Evolutionary conservation across 202 grass and related monocot genomes (phyloP).

Genomic region (Zoysia matrella): DNA sequence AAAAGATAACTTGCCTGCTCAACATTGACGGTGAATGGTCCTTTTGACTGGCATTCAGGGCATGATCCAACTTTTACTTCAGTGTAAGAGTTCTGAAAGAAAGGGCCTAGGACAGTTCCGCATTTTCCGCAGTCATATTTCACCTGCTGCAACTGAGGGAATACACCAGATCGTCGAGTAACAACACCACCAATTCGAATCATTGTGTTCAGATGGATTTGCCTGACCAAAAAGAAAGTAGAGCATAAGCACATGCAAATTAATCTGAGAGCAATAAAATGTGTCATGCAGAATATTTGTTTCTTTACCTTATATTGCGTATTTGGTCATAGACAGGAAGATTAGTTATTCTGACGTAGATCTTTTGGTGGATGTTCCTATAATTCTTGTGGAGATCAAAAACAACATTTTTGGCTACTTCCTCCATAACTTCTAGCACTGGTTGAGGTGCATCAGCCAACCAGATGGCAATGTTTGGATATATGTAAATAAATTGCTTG

Average conservation of each 20-base stretch:
- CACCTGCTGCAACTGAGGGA: conserved; percentile 94
- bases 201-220: conserved; percentile 99
- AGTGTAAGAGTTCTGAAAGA: conserved; percentile 97
- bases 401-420: conserved; percentile 90
- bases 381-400: conserved; percentile 97
- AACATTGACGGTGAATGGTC: conserved; percentile 92
- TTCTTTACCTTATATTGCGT: conserved; percentile 89
- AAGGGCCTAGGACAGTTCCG: conserved; percentile 85
- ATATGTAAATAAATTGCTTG: conserved; percentile 94
- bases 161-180: conserved; percentile 88
- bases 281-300: conserved; percentile 14
- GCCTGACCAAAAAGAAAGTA: conserved; percentile 54
- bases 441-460: conserved; percentile 95
- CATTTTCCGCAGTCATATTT: conserved; percentile 99
- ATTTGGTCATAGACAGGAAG: conserved; percentile 98
- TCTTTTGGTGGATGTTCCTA: conserved; percentile 94
- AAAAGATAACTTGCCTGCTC: conserved; percentile 67
- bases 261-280: conserved; percentile 9
- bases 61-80: conserved; percentile 97
- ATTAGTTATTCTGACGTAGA: conserved; percentile 92
- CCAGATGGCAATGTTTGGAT: conserved; percentile 99
- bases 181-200: conserved; percentile 97
- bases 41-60: conserved; percentile 96
- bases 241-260: conserved; percentile 20
- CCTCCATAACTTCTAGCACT: conserved; percentile 98